Evolutionary conservation across 2,329 filamentous ascomycete genomes (phyloP).

Genomic region (Chalara sp.): DNA sequence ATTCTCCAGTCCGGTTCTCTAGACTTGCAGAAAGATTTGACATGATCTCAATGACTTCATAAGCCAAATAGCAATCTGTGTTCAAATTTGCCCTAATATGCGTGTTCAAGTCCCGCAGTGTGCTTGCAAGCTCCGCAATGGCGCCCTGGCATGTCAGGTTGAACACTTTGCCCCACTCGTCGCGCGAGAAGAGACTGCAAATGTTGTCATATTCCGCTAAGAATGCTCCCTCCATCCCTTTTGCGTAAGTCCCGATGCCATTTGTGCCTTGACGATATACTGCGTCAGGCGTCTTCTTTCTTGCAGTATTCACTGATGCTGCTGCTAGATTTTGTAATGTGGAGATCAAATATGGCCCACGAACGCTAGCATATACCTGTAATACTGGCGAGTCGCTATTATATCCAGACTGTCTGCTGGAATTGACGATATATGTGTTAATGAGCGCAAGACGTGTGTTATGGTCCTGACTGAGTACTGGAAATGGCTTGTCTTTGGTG

Average conservation of each 20-base stretch:
- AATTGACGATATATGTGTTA: slow-evolving; percentile 66
- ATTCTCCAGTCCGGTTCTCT: slow-evolving; percentile 75
- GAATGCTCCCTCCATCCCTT: slow-evolving; percentile 81
- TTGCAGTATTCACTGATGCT: slow-evolving; percentile 76
- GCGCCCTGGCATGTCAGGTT: slow-evolving; percentile 72
- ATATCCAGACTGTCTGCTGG: slow-evolving; percentile 39
- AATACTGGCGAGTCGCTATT: slow-evolving; percentile 63
- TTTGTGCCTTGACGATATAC: slow-evolving; percentile 86
- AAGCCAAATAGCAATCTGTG: slow-evolving; percentile 91
- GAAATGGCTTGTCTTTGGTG: slow-evolving; percentile 83
- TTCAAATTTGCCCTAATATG: slow-evolving; percentile 81
- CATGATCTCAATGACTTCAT: slow-evolving; percentile 90
- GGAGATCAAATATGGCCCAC: slow-evolving; percentile 77
- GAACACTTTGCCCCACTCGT: slow-evolving; percentile 77
- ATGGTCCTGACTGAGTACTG: slow-evolving; percentile 69
- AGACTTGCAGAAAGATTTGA: slow-evolving; percentile 72
- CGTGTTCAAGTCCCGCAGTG: slow-evolving; percentile 78
- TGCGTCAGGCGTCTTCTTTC: slow-evolving; percentile 70
- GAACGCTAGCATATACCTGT: slow-evolving; percentile 77
- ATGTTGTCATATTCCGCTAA: slow-evolving; percentile 87
- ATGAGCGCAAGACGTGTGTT: slow-evolving; percentile 72
- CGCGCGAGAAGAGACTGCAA: slow-evolving; percentile 74
- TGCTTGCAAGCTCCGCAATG: slow-evolving; percentile 76
- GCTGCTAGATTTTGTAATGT: slow-evolving; percentile 81
- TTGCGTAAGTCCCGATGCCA: slow-evolving; percentile 83